These are phyloP conservation scores for Beauveria bassiana DNA, from an alignment of 2,329 filamentous ascomycete species.

Conservation along the genomic window DNA sequence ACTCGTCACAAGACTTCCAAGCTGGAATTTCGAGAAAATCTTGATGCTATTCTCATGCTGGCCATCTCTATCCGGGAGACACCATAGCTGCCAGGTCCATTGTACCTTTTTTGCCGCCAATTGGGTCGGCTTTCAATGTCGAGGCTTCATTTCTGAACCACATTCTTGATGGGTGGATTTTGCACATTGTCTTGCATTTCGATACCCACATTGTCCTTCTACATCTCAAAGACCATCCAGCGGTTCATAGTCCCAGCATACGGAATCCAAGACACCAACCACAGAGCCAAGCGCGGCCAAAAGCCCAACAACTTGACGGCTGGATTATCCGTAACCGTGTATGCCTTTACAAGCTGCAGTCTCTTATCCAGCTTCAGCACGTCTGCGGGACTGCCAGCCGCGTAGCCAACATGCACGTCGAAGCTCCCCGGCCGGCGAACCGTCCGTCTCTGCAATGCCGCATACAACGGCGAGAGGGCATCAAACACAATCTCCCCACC, in stretches of 20 bases:
- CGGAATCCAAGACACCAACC: constrained; percentile 1
- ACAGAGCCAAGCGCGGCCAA: neutral
- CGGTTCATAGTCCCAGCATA: neutral
- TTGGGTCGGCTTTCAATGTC: neutral
- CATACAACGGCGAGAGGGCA: neutral
- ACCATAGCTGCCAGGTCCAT: neutral
- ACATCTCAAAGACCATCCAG: neutral
- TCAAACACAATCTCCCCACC: constrained; percentile 22
- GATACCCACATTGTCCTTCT: neutral
- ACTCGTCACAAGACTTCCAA: no score
- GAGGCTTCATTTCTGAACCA: no score
- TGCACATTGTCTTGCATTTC: neutral
- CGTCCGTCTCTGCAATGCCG: neutral
- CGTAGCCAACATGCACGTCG: neutral
- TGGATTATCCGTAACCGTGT: neutral
- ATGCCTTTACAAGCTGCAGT: neutral
- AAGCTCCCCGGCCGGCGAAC: neutral
- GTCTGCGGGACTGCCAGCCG: neutral
- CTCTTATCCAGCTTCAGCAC: neutral
- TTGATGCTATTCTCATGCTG: neutral
- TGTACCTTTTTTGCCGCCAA: neutral
- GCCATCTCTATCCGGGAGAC: neutral
- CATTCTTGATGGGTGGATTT: no score
- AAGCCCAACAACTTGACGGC: neutral
- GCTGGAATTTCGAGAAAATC: no score